Evolutionary conservation across 106 monocot species (phyloP).

Genomic region (Agapanthus africanus): DNA sequence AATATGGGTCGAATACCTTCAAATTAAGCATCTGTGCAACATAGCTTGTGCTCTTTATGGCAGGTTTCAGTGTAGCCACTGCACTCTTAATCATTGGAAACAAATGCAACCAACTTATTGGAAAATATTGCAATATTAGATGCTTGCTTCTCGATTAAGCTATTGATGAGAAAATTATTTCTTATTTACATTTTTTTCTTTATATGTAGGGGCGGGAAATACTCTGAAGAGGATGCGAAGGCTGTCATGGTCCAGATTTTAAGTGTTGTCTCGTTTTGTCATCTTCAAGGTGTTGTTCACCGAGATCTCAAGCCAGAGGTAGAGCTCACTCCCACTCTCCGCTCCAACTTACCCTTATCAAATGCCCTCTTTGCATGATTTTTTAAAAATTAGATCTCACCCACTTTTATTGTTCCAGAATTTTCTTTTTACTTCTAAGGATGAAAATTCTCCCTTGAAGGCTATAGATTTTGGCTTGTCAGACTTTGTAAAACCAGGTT

Average conservation of each 20-base stretch:
- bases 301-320: conserved; percentile 99
- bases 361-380: too few relatives aligned
- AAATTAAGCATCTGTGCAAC: not conserved
- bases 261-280: conserved; percentile 78
- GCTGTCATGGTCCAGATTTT: conserved; percentile 79
- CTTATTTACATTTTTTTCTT: too few relatives aligned
- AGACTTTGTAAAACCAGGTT: too few relatives aligned
- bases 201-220: conserved; percentile 78
- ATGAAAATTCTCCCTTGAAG: too few relatives aligned
- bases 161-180: not conserved
- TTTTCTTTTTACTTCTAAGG: too few relatives aligned
- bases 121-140: not conserved
- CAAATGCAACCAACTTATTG: not conserved
- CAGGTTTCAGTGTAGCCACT: not conserved
- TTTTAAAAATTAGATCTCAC: too few relatives aligned
- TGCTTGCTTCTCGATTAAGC: not conserved
- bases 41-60: not conserved
- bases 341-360: too few relatives aligned
- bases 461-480: too few relatives aligned
- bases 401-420: too few relatives aligned
- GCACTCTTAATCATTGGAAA: not conserved
- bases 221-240: conserved; percentile 89
- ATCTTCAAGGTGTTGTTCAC: conserved; percentile 97
- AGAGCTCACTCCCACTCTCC: too few relatives aligned
- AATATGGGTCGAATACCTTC: not conserved